phyloP scores from a whole-genome alignment of 306 rosid species.

The Glycine tomentella region DNA sequence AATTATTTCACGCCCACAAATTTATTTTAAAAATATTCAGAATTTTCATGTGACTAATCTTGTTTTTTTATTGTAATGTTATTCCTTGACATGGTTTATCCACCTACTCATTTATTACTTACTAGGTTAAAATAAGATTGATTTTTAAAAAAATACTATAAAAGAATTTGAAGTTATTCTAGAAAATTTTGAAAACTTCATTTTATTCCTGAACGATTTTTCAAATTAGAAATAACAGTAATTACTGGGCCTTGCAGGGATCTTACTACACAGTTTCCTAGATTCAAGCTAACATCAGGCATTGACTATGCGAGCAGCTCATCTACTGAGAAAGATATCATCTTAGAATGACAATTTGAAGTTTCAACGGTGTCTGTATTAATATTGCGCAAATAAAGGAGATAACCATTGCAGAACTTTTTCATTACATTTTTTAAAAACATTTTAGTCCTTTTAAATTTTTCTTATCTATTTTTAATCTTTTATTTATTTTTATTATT shows the following conservation, averaged over 20 bases:
- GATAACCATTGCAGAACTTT: too few relatives aligned
- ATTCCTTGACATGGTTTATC: not conserved
- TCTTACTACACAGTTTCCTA: slow-evolving; percentile 54
- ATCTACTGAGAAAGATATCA: not conserved
- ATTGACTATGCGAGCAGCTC: slow-evolving; percentile 16
- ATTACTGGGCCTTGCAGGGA: slow-evolving; percentile 51
- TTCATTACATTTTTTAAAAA: too few relatives aligned
- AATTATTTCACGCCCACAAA: too few relatives aligned
- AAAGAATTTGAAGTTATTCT: not conserved
- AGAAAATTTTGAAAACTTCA: not conserved
- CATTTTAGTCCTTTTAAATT: too few relatives aligned
- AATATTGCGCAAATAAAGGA: too few relatives aligned
- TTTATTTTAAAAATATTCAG: not conserved
- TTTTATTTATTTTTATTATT: too few relatives aligned
- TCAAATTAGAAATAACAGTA: not conserved
- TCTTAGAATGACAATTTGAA: too few relatives aligned
- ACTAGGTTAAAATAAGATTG: not conserved
- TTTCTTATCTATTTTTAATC: too few relatives aligned
- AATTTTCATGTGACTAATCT: not conserved
- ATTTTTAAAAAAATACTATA: not conserved
- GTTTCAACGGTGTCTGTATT: too few relatives aligned
- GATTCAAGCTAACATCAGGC: slow-evolving; percentile 8
- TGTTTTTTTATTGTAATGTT: not conserved
- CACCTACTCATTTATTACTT: not conserved
- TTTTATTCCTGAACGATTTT: too few relatives aligned